phyloP scores from a whole-genome alignment of 495 filamentous ascomycete species.

The Saxispiralis lemnorum region DNA sequence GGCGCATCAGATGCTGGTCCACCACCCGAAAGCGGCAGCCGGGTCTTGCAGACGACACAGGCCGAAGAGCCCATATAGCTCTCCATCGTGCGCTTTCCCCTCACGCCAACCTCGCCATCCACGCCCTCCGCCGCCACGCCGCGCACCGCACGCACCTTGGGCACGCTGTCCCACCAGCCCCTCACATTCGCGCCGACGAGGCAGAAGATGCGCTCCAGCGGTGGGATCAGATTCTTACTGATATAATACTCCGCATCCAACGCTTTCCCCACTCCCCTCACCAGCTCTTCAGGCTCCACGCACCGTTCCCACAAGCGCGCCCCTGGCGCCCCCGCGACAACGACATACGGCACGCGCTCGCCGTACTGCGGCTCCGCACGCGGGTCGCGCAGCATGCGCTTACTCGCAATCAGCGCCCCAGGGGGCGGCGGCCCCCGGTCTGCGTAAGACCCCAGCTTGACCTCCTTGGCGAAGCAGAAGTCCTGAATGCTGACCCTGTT shows the following conservation, averaged over 20 bases:
- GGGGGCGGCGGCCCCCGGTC: slow-evolving; percentile 62
- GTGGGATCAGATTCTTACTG: slow-evolving; percentile 83
- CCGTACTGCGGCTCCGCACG: slow-evolving; percentile 85
- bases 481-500: slow-evolving; percentile 80
- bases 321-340: slow-evolving; percentile 72
- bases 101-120: slow-evolving; percentile 19
- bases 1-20: slow-evolving; percentile 1
- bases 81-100: slow-evolving; percentile 49
- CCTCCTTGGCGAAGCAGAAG: slow-evolving; percentile 85
- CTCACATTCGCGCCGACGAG: slow-evolving; percentile 85
- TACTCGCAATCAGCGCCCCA: slow-evolving; percentile 71
- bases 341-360: slow-evolving; percentile 86
- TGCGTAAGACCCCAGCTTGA: slow-evolving; percentile 79
- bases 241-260: slow-evolving; percentile 98
- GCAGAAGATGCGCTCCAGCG: slow-evolving; percentile 90
- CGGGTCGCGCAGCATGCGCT: slow-evolving; percentile 68
- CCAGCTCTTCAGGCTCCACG: slow-evolving; percentile 67
- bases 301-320: slow-evolving; percentile 77
- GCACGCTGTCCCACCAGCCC: slow-evolving; percentile 93
- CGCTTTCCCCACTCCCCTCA: slow-evolving; percentile 55
- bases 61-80: slow-evolving; percentile 66
- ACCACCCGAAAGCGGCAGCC: slow-evolving; percentile 25
- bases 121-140: slow-evolving; percentile 8
- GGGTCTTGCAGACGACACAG: slow-evolving; percentile 60
- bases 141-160: slow-evolving; percentile 60